Evolutionary conservation across 495 filamentous ascomycete genomes (phyloP).

Genomic region (Daldinia concentrica): DNA sequence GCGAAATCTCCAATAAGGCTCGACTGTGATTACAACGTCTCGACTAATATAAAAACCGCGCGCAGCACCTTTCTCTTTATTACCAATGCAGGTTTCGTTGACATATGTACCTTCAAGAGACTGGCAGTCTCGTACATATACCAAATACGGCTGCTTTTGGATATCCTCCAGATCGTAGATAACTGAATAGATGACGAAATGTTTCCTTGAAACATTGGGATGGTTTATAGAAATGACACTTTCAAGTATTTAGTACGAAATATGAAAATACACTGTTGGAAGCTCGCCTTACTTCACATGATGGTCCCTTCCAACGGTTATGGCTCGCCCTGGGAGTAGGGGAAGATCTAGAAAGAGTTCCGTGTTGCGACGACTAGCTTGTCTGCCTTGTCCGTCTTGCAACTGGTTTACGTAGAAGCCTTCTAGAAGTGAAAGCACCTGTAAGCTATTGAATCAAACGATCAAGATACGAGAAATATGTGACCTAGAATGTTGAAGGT

Average conservation of each 20-base stretch:
- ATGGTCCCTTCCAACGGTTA: constrained; percentile 49
- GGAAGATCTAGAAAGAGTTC: constrained; percentile 14
- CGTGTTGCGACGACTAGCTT: constrained; percentile 22
- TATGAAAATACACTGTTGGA: background rate
- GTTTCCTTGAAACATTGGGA: constrained; percentile 62
- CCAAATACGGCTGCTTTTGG: constrained; percentile 55
- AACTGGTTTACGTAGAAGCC: constrained; percentile 5
- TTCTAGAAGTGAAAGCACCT: background rate
- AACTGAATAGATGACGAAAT: constrained; percentile 70
- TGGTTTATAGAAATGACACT: constrained; percentile 58
- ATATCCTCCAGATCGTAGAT: constrained; percentile 57
- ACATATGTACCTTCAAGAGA: constrained; percentile 67
- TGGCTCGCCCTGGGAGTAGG: constrained; percentile 10
- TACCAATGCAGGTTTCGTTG: constrained; percentile 59
- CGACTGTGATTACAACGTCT: constrained; percentile 63
- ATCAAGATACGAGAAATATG: too few relatives aligned
- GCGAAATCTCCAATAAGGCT: constrained; percentile 48
- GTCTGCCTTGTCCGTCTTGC: constrained; percentile 6
- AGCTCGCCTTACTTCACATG: constrained; percentile 46
- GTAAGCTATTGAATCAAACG: background rate
- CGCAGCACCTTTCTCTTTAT: constrained; percentile 32
- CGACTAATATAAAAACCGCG: constrained; percentile 61
- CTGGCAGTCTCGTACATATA: constrained; percentile 68
- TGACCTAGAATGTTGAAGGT: background rate
- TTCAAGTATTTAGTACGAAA: constrained; percentile 9